Base-by-base conservation (phyloP, 345 rosid species). In the Jatropha curcas region DNA sequence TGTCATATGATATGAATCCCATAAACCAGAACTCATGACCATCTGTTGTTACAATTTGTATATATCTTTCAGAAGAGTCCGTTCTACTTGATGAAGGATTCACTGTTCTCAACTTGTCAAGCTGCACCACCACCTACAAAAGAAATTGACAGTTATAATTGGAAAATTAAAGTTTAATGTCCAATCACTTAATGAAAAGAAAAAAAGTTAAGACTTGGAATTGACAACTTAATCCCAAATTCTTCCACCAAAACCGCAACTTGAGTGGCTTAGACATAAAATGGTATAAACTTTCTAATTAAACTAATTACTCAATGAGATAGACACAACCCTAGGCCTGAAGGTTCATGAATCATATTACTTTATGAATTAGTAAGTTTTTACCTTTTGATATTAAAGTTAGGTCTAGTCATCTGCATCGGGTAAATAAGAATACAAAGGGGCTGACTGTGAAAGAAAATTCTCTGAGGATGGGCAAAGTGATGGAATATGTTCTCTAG, bases 21-120 rank as follows among this genome's bases (percentile, higher is more conserved):
- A 92, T 81, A 58, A 92, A 88, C 94, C 94, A 89, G 77, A 89
- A 94, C 57, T 92, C 97, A 71, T 86, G 83, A n/a, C 85, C 89
- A 71, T 92, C 96, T 39, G 69, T 73, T 0, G 89, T 86, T 69
- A 84, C 79, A 16, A 87, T 52, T 37, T 86, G 92, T 50, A 90
- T 86, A 82, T 86, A 92, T 59, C 77, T 92, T 27, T 86, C 90
- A 1, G 83, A 80, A 35, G 90, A 88, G 71, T 88, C 87, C 77
- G 70, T 72, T 77, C 82, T 74, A 79, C 80, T 93, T 35, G 92
- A 41, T 61, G 89, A 82, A 46, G 96, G 86, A 67, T 74, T 80
- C 22, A 88, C 89, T 4, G 84, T 41, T 45, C 79, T 83, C 82
- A 94, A 43, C 77, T 86, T 81, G 61, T 88, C 88, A 60, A 86